phyloP scores from a whole-genome alignment of 257 asterid genomes.

The Scutellaria barbata region DNA sequence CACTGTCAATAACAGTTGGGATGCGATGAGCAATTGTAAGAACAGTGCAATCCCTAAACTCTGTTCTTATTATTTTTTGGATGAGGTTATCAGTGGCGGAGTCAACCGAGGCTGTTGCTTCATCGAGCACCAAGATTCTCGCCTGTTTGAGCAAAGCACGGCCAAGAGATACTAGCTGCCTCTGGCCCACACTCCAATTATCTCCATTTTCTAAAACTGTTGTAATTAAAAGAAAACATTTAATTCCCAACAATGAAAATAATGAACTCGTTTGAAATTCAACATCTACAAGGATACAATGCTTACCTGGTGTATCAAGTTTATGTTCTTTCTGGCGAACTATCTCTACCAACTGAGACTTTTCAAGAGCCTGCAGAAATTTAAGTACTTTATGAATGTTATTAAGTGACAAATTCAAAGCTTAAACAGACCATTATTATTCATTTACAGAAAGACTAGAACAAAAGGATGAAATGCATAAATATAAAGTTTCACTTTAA shows the following conservation, averaged over 20 bases:
- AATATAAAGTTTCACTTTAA: not conserved
- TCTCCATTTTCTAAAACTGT: conserved; percentile 90
- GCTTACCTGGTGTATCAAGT: conserved; percentile 82
- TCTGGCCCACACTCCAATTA: conserved; percentile 97
- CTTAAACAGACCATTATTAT: not conserved
- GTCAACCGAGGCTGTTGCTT: conserved; percentile 97
- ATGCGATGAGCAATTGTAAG: conserved; percentile 97
- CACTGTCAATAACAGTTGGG: conserved; percentile 96
- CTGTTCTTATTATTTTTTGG: conserved; percentile 91
- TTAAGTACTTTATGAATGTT: conserved; percentile 1
- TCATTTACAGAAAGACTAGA: not conserved
- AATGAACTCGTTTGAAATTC: not conserved
- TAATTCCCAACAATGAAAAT: not conserved
- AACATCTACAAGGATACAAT: not conserved
- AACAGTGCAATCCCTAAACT: conserved; percentile 86
- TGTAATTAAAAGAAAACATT: not conserved
- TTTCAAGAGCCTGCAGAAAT: conserved; percentile 78
- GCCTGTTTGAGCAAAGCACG: conserved; percentile 95
- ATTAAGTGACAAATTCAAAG: not conserved
- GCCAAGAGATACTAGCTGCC: conserved; percentile 93
- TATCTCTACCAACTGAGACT: conserved; percentile 87
- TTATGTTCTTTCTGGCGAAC: conserved; percentile 85
- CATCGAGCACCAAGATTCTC: conserved; percentile 88
- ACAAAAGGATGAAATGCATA: not conserved
- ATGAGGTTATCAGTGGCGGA: conserved; percentile 97